Evolutionary conservation across 192 early-diverging fungal genomes (phyloP), one percentile per base, ranked within the genome.

Genomic region (Entomortierella chlamydospora): DNA sequence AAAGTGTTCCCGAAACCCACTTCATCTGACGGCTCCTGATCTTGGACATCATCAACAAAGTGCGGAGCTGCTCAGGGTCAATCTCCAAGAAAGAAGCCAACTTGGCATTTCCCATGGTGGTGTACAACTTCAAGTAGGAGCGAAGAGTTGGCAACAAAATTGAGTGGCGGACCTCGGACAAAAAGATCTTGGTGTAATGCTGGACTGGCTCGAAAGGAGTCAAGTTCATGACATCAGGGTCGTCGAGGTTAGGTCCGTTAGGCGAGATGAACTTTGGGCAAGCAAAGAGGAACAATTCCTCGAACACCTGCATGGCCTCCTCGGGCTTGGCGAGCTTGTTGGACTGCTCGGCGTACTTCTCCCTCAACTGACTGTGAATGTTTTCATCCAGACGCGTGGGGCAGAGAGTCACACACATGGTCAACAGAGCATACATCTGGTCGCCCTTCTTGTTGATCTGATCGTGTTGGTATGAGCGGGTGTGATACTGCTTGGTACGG

Each of bases 231-330:
- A 66, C 61, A 39, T 81, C 71, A 13, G 81, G 79, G 77, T 92
- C 90, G 26, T 94, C 91, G 73, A 93, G 94, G 85, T 94, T 93
- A 68, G 95, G 93, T 41, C 93, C 91, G 55, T 89, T 93, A 49
- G 96, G 95, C 31, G 92, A 91, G 68, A 99, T 96, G 82, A 99
- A 99, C 83, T 96, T 97, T 66, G 97, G 97, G 83, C 94, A 95
- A 15, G 97, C 92, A 70, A 91, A 95, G 55, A 87, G 85, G 84
- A 93, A 99, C 33, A 99, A 89, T 79, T 97, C 97, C 62, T 95
- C 94, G 68, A 95, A 93, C 39, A 92, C 89, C 22, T 86, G 72
- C 23, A 96, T 49, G 39, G 91, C 91, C 55, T 97, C 96, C 51
- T 96, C 95, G 56, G 92, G 90, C 70, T 53, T 70, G 31, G 65